These are phyloP conservation scores for Hymenoscyphus salicellus DNA, from an alignment of 2,329 filamentous ascomycete genomes.

Conservation along the genomic window DNA sequence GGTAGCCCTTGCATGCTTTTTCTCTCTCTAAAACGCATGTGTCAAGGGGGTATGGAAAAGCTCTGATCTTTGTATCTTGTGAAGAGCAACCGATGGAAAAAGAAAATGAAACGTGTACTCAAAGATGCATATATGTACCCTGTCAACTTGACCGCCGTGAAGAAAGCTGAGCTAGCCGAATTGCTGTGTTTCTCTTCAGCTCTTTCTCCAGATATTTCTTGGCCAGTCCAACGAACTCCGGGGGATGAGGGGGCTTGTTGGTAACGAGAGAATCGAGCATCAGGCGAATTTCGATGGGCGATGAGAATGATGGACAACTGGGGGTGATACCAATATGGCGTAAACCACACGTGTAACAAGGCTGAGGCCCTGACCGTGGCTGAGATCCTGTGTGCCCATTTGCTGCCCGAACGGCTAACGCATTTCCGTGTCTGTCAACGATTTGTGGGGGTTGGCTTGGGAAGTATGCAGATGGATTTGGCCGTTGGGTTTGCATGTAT, in stretches of 20 bases:
- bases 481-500: neutral
- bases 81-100: neutral
- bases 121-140: neutral
- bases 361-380: neutral
- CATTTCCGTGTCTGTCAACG: neutral
- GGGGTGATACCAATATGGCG: neutral
- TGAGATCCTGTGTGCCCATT: neutral
- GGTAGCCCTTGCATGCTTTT: neutral
- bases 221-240: neutral
- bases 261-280: slow-evolving; percentile 3
- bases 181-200: neutral
- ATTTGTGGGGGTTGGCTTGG: neutral
- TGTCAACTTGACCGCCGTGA: neutral
- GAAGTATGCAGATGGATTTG: neutral
- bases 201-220: neutral
- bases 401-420: neutral
- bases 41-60: neutral
- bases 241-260: neutral
- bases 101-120: neutral
- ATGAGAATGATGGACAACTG: neutral
- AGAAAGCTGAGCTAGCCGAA: neutral
- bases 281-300: neutral
- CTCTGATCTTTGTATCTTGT: neutral
- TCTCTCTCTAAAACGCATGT: neutral
- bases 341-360: neutral